Percentiles rank a stretch among this genome's conserved stretches.
phyloP scores from a whole-genome alignment of 176 grass and related monocot genomes.

The Urochloa ruziziensis region DNA sequence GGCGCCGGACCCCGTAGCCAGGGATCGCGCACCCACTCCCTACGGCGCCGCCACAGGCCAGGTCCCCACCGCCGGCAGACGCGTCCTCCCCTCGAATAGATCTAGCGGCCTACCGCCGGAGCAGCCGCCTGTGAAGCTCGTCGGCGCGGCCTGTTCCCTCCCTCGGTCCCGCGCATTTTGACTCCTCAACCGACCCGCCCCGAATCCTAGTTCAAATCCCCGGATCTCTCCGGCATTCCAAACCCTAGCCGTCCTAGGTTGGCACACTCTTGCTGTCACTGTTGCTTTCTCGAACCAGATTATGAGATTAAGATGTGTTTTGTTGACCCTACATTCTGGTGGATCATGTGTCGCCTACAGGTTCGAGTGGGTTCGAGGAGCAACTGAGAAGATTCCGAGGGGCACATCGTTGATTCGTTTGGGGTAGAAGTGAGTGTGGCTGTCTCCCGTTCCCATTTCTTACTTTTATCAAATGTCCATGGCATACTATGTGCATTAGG shows the following conservation, averaged over 20 bases:
- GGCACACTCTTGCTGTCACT: not conserved
- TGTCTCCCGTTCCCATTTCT: not conserved
- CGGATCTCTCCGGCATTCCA: not conserved
- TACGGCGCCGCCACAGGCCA: not conserved
- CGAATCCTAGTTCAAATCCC: not conserved
- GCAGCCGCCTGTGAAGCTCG: no score
- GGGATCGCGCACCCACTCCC: not conserved
- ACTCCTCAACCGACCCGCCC: not conserved
- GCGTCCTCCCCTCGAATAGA: not conserved
- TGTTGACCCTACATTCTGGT: not conserved
- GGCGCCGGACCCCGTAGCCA: not conserved
- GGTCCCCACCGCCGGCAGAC: not conserved
- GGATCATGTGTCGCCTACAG: not conserved
- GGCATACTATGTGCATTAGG: not conserved
- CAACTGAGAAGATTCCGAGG: not conserved
- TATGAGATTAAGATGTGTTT: not conserved
- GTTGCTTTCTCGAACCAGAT: not conserved
- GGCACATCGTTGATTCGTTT: no score
- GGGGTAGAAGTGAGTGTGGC: not conserved
- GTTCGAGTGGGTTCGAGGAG: no score
- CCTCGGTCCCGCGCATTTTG: not conserved
- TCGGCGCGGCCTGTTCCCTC: not conserved
- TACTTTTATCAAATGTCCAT: not conserved
- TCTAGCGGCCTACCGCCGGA: not conserved
- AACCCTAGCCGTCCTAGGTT: not conserved